These are phyloP conservation scores for Sphagnurus paluster DNA, from an alignment of 1,284 basidiomycete species.

Conservation along the genomic window DNA sequence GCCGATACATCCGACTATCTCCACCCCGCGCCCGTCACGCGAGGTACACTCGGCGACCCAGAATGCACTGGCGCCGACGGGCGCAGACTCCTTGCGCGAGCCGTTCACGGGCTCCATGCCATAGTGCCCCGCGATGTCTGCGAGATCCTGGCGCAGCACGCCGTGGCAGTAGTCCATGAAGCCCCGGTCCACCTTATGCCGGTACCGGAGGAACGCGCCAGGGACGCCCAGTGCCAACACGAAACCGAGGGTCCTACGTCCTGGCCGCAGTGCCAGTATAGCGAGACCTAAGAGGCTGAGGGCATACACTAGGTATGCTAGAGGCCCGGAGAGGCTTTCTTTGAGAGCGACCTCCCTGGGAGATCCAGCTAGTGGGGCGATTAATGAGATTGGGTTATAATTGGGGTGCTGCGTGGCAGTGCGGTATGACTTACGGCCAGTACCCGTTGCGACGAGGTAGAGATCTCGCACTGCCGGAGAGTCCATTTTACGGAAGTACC, in stretches of 20 bases:
- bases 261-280: neutral
- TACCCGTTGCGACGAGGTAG: conserved; percentile 2
- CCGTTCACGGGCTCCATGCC: neutral
- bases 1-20: conserved; percentile 11
- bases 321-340: neutral
- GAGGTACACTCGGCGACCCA: conserved; percentile 18
- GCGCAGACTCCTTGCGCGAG: neutral
- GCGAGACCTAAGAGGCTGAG: neutral
- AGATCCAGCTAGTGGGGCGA: neutral
- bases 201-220: neutral
- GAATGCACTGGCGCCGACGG: conserved; percentile 15
- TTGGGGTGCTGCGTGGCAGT: neutral
- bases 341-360: neutral
- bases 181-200: neutral
- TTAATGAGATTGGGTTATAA: neutral
- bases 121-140: conserved; percentile 9
- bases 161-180: neutral
- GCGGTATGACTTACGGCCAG: neutral
- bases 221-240: neutral
- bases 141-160: conserved; percentile 13
- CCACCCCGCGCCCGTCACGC: neutral
- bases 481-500: conserved; percentile 1
- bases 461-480: conserved; percentile 1
- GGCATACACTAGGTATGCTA: neutral
- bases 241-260: neutral